A percentile compares a stretch with the other conserved stretches of the same genome.
These are phyloP conservation scores for Syncephalastrum monosporum DNA, from an alignment of 371 early-diverging fungal genomes.

Conservation along the genomic window DNA sequence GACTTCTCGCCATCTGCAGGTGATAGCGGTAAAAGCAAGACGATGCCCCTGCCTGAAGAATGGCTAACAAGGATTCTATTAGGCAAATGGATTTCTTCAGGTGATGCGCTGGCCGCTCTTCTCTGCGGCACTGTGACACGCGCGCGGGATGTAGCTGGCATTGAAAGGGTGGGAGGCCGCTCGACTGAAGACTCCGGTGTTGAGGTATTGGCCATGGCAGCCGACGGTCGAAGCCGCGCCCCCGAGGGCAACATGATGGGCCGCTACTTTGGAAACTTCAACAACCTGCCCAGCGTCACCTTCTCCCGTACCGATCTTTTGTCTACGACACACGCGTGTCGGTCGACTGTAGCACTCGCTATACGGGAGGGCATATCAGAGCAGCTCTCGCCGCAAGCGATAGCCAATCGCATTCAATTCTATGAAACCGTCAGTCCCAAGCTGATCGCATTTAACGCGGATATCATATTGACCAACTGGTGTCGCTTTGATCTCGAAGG, in stretches of 20 bases:
- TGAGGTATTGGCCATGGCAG: constrained; percentile 40
- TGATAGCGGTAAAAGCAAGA: background rate
- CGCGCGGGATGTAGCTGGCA: constrained; percentile 27
- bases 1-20: constrained; percentile 30
- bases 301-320: constrained; percentile 31
- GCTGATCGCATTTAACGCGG: constrained; percentile 35
- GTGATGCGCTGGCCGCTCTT: constrained; percentile 40
- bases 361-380: constrained; percentile 24
- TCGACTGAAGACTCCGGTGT: constrained; percentile 19
- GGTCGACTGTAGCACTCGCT: constrained; percentile 33
- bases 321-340: constrained; percentile 19
- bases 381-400: constrained; percentile 31
- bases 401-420: constrained; percentile 36
- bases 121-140: constrained; percentile 36
- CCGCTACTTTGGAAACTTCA: constrained; percentile 44
- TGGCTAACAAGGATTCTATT: constrained; percentile 22
- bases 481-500: constrained; percentile 42
- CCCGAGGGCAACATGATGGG: constrained; percentile 29
- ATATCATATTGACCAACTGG: constrained; percentile 45
- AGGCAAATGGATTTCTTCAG: constrained; percentile 41
- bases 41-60: constrained; percentile 22
- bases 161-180: constrained; percentile 34
- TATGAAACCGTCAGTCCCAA: constrained; percentile 22
- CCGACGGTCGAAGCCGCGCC: constrained; percentile 38
- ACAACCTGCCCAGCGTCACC: constrained; percentile 25